phyloP scores from a whole-genome alignment of 2,329 filamentous ascomycete species.

The Phialemonium atrogriseum region DNA sequence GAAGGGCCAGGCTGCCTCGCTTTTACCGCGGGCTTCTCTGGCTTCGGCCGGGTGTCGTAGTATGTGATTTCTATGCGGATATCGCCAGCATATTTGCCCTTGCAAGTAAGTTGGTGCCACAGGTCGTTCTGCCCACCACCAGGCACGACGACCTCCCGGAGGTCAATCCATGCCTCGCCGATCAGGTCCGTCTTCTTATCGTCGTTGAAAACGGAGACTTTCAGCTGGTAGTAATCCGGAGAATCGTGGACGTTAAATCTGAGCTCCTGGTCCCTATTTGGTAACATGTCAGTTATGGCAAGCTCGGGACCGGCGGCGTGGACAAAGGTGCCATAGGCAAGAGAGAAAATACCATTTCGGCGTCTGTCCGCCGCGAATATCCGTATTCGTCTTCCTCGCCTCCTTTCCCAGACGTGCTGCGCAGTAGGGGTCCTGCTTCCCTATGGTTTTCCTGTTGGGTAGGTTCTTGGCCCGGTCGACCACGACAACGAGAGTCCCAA shows the following conservation, averaged over 20 bases:
- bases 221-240: conserved; percentile 90
- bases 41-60: conserved; percentile 82
- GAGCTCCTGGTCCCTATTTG: conserved; percentile 84
- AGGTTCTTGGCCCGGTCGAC: conserved; percentile 95
- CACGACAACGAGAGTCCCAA: conserved; percentile 86
- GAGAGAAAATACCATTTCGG: conserved; percentile 69
- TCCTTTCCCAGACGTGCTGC: conserved; percentile 91
- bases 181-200: conserved; percentile 97
- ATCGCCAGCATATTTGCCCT: conserved; percentile 92
- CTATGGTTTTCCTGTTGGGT: conserved; percentile 93
- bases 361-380: conserved; percentile 89
- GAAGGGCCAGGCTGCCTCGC: conserved; percentile 27
- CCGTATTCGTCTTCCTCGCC: conserved; percentile 92
- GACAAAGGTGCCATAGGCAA: too few species aligned
- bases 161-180: conserved; percentile 83
- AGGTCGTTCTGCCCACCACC: conserved; percentile 91
- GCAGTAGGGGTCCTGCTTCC: conserved; percentile 97
- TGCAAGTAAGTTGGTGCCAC: conserved; percentile 83
- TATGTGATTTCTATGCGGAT: conserved; percentile 92
- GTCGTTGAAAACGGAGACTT: conserved; percentile 94
- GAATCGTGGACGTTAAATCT: conserved; percentile 95
- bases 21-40: conserved; percentile 58
- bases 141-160: conserved; percentile 70
- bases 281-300: conserved; percentile 1
- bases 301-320: too few species aligned